Base-by-base conservation (phyloP, 352 stramenopile genomes). In the Pythium brachiatum region DNA sequence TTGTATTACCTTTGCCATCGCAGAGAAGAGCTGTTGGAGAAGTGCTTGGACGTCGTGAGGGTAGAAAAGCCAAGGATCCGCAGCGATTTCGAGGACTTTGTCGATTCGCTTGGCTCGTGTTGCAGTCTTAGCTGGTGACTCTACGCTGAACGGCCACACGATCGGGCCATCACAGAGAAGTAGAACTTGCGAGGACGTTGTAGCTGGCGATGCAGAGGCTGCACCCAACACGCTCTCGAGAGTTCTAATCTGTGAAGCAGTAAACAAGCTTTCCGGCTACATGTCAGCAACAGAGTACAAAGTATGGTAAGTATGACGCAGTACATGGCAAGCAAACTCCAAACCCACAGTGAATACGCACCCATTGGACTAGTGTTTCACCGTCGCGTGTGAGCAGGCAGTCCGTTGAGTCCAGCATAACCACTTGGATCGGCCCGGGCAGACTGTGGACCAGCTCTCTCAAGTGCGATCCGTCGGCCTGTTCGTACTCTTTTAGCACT, bases 141-240 rank as follows among this genome's bases (percentile, higher is more conserved):
- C 27, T 1, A 57, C 25, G 1, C 4, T 21, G 21, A 61, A 71
- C 7, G 64, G 68, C 73, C 75, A 84, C 7, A 79, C 67, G 15
- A 92, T 58, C 21, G 76, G 77, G 0, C 73, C 16, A 31, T 90
- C 81, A n/a, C 81, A 86, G 12, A 89, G 60, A 47, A 92, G 64
- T 0, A 87, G 47, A 21, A 73, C 47, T 62, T 62, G 38, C 23
- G 47, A 61, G 11, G 50, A 60, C 2, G 6, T 25, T 16, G 15
- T 15, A n/a, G 34, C 21, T 39, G 3, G 18, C 3, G 26, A 32
- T 44, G 39, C 61, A 15, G 53, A 53, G 13, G 21, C 21, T 0
- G 83, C 44, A 46, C 68, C 62, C 50, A 65, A 69, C 18, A 7
- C n/a, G 41, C 41, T 27, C 8, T 48, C 21, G n/a, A 48, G 20